phyloP scores from a whole-genome alignment of 768 basidiomycete species.

The Plicaturopsis crispa region DNA sequence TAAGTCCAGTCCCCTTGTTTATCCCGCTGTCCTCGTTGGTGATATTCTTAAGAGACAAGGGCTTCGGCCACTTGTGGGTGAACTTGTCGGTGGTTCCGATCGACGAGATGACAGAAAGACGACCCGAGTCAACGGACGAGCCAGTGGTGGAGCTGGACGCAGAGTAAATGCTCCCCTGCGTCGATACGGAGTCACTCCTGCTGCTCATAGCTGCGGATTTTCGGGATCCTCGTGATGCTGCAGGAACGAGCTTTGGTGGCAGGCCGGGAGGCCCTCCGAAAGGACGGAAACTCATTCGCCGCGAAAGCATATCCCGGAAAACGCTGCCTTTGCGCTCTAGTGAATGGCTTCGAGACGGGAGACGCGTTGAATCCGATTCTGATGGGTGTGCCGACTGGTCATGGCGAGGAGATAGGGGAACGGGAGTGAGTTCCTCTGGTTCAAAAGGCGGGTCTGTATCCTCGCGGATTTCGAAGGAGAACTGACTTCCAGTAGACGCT shows the following conservation, averaged over 20 bases:
- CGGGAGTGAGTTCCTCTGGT: neutral
- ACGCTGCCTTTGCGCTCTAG: no score
- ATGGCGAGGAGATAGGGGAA: neutral
- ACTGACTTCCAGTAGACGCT: neutral
- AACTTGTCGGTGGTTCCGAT: conserved; percentile 33
- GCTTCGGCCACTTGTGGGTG: conserved; percentile 45
- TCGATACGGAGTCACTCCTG: neutral
- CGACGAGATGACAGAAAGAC: conserved; percentile 19
- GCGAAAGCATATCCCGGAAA: neutral
- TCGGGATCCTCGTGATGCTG: neutral
- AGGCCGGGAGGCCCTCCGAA: neutral
- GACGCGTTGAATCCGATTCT: no score
- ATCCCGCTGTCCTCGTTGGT: neutral
- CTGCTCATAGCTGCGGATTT: neutral
- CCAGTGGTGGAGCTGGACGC: neutral
- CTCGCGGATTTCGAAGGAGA: neutral
- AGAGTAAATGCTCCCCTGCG: neutral
- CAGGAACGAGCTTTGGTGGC: neutral
- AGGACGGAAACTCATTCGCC: neutral
- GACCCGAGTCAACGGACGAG: conserved; percentile 19
- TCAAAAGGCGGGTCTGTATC: neutral
- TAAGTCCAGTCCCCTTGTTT: neutral
- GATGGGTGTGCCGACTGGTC: no score
- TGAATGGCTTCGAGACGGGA: no score
- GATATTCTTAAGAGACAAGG: conserved; percentile 18